These are phyloP conservation scores for Lactifluus pinguis DNA, from an alignment of 768 basidiomycete genomes.

Conservation along the genomic window DNA sequence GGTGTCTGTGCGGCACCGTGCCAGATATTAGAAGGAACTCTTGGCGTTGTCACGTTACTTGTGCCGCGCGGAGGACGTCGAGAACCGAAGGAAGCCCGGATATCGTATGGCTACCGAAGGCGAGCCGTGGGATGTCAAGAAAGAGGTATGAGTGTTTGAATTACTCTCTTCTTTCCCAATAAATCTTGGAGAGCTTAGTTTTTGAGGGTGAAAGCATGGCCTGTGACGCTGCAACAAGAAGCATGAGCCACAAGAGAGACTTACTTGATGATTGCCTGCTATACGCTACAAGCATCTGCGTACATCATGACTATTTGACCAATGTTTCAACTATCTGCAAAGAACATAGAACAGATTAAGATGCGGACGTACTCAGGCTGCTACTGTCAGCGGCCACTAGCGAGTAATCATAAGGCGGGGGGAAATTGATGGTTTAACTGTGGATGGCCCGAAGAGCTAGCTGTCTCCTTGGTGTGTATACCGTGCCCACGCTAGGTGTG, in stretches of 20 bases:
- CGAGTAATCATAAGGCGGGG: no score
- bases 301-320: no score
- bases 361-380: no score
- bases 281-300: conserved; percentile 26
- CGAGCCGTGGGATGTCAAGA: conserved; percentile 72
- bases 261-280: conserved; percentile 48
- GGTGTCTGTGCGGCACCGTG: background rate
- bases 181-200: conserved; percentile 27
- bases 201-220: conserved; percentile 79
- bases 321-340: no score
- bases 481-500: no score
- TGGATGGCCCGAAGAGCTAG: no score
- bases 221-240: conserved; percentile 47
- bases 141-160: conserved; percentile 40
- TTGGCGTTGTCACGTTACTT: conserved; percentile 25
- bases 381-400: no score
- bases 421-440: no score
- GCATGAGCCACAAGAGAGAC: conserved; percentile 55
- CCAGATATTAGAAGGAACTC: conserved; percentile 46
- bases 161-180: background rate
- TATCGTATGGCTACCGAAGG: conserved; percentile 47
- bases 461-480: no score
- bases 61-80: conserved; percentile 58
- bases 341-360: no score
- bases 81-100: conserved; percentile 50